phyloP scores from a whole-genome alignment of 768 basidiomycete species.

The Rhodosporidiobolus odoratus region DNA sequence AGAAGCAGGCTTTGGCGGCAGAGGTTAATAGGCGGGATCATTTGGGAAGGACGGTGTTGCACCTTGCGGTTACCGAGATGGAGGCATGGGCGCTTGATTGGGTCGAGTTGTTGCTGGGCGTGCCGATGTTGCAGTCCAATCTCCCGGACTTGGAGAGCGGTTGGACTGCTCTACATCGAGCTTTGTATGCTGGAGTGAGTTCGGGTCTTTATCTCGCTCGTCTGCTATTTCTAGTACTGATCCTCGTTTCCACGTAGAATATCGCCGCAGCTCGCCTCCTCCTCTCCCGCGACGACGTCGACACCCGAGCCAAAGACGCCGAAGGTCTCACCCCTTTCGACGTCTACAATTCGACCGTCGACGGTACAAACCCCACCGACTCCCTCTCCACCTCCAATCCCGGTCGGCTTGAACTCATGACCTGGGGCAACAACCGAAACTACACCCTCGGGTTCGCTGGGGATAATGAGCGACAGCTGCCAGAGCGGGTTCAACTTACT shows the following conservation, averaged over 20 bases:
- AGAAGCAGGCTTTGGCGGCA: not conserved
- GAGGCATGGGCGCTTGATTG: slow-evolving; percentile 68
- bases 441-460: slow-evolving; percentile 81
- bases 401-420: slow-evolving; percentile 60
- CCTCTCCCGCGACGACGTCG: slow-evolving; percentile 66
- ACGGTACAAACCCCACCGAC: slow-evolving; percentile 60
- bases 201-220: not conserved
- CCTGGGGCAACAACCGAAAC: slow-evolving; percentile 86
- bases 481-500: slow-evolving; percentile 65
- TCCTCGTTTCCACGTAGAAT: slow-evolving; percentile 16
- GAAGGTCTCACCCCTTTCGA: slow-evolving; percentile 92
- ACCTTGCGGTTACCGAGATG: slow-evolving; percentile 65
- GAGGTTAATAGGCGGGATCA: slow-evolving; percentile 70
- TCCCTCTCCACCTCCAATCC: slow-evolving; percentile 30
- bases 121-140: slow-evolving; percentile 73
- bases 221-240: not conserved
- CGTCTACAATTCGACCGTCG: slow-evolving; percentile 81
- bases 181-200: slow-evolving; percentile 64
- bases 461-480: slow-evolving; percentile 66
- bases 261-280: slow-evolving; percentile 60
- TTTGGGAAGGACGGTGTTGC: slow-evolving; percentile 71
- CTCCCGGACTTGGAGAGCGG: slow-evolving; percentile 72
- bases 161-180: slow-evolving; percentile 83
- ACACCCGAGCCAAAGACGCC: slow-evolving; percentile 65
- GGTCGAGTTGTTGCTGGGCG: slow-evolving; percentile 66